phyloP scores from a whole-genome alignment of 768 basidiomycete genomes.

The Suillus lakei region DNA sequence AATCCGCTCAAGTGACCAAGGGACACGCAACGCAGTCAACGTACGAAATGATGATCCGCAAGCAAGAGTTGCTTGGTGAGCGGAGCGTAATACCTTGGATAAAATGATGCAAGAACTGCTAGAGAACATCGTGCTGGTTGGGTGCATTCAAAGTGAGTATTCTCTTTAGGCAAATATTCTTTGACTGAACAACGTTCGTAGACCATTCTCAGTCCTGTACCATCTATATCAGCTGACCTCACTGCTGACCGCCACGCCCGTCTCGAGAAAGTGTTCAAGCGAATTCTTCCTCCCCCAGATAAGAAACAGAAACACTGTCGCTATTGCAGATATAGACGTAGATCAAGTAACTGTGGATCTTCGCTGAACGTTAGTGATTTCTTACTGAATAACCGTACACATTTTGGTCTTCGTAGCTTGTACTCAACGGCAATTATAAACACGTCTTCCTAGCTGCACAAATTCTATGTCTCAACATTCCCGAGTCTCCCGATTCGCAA shows the following conservation, averaged over 20 bases:
- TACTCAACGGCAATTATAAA: too few relatives aligned
- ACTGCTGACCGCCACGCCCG: constrained; percentile 62
- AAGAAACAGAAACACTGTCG: constrained; percentile 70
- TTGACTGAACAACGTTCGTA: constrained; percentile 27
- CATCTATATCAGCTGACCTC: constrained; percentile 45
- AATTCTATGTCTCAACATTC: too few relatives aligned
- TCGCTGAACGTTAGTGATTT: constrained; percentile 68
- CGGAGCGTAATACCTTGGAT: constrained; percentile 75
- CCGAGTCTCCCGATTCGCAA: too few relatives aligned
- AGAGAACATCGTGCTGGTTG: constrained; percentile 92
- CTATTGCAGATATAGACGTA: constrained; percentile 89
- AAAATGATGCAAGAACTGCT: constrained; percentile 72
- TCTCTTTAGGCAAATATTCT: background rate
- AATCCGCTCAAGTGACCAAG: constrained; percentile 76
- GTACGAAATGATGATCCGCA: constrained; percentile 70
- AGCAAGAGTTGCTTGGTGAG: constrained; percentile 86
- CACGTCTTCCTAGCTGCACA: too few relatives aligned
- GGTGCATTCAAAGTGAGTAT: constrained; percentile 90
- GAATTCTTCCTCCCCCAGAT: constrained; percentile 62
- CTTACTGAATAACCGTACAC: too few relatives aligned
- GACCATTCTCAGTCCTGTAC: constrained; percentile 66
- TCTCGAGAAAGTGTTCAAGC: constrained; percentile 78
- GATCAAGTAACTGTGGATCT: constrained; percentile 90
- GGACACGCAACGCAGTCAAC: constrained; percentile 70
- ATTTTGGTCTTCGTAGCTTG: too few relatives aligned